These are phyloP conservation scores for Metschnikowia borealis DNA, from an alignment of 805 yeast species.

Conservation along the genomic window DNA sequence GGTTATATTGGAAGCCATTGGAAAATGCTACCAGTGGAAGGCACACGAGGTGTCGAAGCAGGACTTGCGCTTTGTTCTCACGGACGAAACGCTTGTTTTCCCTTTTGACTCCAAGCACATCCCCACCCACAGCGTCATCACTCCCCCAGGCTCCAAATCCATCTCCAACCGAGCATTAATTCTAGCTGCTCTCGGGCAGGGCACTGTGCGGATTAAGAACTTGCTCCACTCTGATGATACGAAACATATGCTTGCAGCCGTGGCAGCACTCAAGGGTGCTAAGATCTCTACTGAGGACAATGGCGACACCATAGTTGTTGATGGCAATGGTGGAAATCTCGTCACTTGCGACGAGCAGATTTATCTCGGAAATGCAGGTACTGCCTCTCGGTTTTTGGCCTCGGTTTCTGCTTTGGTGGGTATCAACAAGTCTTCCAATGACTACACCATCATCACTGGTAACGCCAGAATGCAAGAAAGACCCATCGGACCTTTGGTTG, in stretches of 20 bases:
- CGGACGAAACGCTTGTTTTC: constrained; percentile 73
- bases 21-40: constrained; percentile 80
- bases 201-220: constrained; percentile 78
- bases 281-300: constrained; percentile 76
- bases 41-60: constrained; percentile 83
- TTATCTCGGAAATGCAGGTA: constrained; percentile 96
- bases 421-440: constrained; percentile 28
- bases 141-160: constrained; percentile 97
- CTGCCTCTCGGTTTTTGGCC: constrained; percentile 92
- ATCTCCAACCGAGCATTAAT: constrained; percentile 93
- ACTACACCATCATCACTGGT: constrained; percentile 73
- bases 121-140: constrained; percentile 44
- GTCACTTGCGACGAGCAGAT: constrained; percentile 61
- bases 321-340: constrained; percentile 80
- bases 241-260: constrained; percentile 88
- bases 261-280: constrained; percentile 76
- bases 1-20: constrained; percentile 78
- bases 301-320: constrained; percentile 83
- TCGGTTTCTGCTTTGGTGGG: constrained; percentile 85
- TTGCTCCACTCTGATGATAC: constrained; percentile 95
- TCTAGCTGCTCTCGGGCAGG: constrained; percentile 86
- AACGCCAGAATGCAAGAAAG: constrained; percentile 96
- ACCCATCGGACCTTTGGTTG: constrained; percentile 94
- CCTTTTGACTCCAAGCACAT: constrained; percentile 41
- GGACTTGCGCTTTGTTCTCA: constrained; percentile 74